A percentile compares a stretch with the other conserved stretches of the same genome.
These are phyloP conservation scores for Neoscytalidium dimidiatum DNA, from an alignment of 2,329 filamentous ascomycete genomes.

Conservation along the genomic window DNA sequence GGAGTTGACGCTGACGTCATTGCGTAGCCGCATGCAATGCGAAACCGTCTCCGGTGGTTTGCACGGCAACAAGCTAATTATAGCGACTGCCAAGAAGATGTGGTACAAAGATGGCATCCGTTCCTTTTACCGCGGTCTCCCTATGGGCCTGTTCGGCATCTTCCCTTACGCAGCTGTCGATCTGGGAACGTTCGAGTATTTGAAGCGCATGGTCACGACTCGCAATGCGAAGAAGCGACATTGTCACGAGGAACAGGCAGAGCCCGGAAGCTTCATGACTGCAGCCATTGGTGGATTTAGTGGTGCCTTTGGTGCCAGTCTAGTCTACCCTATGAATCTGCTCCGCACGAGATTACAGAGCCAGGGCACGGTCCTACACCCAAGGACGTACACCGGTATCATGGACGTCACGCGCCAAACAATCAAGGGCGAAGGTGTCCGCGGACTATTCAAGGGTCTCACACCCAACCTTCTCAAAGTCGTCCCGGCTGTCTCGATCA, in stretches of 20 bases:
- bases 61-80: slow-evolving; percentile 79
- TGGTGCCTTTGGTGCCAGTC: slow-evolving; percentile 87
- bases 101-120: slow-evolving; percentile 72
- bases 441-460: slow-evolving; percentile 90
- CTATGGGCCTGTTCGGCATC: slow-evolving; percentile 92
- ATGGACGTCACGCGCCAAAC: slow-evolving; percentile 86
- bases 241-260: slow-evolving; percentile 77
- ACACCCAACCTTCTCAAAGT: slow-evolving; percentile 97
- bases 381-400: slow-evolving; percentile 85
- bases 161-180: slow-evolving; percentile 98
- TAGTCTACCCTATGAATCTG: slow-evolving; percentile 94
- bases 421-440: slow-evolving; percentile 75
- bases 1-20: slow-evolving; percentile 21
- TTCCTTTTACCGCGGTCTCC: slow-evolving; percentile 86
- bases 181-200: slow-evolving; percentile 89
- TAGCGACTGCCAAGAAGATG: slow-evolving; percentile 84
- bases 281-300: slow-evolving; percentile 89
- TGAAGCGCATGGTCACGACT: slow-evolving; percentile 73
- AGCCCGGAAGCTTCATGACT: slow-evolving; percentile 78
- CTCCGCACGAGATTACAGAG: slow-evolving; percentile 89
- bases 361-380: slow-evolving; percentile 91
- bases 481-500: slow-evolving; percentile 88
- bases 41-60: slow-evolving; percentile 86
- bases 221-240: slow-evolving; percentile 69
- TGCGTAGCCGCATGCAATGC: slow-evolving; percentile 78